Base-by-base conservation (phyloP, 768 basidiomycete genomes). In the Serpula lacrymans region DNA sequence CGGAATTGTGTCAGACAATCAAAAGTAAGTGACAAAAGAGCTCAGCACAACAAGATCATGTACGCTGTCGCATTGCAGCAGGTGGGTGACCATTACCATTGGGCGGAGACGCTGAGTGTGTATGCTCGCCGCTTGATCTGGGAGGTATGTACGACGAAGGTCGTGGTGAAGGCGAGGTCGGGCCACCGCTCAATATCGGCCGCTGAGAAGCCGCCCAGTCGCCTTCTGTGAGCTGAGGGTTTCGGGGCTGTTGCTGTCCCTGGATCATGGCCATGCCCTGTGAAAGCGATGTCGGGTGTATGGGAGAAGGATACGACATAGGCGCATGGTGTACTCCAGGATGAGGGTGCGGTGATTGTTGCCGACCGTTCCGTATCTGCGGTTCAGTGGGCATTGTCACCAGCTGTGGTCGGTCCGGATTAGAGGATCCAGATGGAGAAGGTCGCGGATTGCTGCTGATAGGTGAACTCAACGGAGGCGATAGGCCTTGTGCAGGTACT, bases 101-200 rank as follows among this genome's bases (percentile, higher is more conserved):
- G n/a, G n/a, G n/a, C 3, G 61, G 50, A 49, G 74, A 60, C 12
- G 59, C 57, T 41, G 63, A 53, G 26, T 70, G 66, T 22, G 60
- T 24, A 45, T 67, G 69, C 36, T 76, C 76, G 24, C 63, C 51
- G 45, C 69, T 77, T 11, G 66, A 57, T 49, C 75, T 65, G 37
- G 64, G 62, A 23, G 67, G 69, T 36, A 70, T 64, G 46, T 70
- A 77, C 10, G 80, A 81, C 26, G 71, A 59, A 9, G 80, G 78
- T 42, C 78, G 69, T 43, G 68, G 53, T 23, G 52, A 62, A 30
- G 60, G 50, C 17, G 58, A 42, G 46, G 57, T 45, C 50, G 63
- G 42, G 26, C 64, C 55, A 41, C 63, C 63, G 33, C 48, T n/a
- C n/a, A n/a, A n/a, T n/a, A n/a, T 61, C 16, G 70, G 62, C 42